Evolutionary conservation across 2,329 filamentous ascomycete species (phyloP).

Genomic region (Geosmithia putterillii): DNA sequence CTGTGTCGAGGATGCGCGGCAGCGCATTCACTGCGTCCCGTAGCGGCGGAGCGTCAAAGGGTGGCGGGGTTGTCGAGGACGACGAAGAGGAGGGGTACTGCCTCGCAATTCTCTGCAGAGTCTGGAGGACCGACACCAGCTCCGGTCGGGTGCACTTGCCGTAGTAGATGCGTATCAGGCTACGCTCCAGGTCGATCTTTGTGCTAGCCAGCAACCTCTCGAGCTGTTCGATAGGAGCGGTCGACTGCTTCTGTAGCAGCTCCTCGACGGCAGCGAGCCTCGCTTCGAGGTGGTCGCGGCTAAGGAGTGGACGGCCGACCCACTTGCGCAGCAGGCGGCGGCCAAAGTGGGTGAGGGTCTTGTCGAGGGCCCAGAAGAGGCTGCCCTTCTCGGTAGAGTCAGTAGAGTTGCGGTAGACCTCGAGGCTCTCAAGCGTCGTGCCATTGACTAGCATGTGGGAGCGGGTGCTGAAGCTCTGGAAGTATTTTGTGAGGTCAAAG

Average conservation of each 20-base stretch:
- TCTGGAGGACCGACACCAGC: slow-evolving; percentile 73
- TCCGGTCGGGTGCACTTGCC: slow-evolving; percentile 88
- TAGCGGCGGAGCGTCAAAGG: slow-evolving; percentile 58
- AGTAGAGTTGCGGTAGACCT: slow-evolving; percentile 92
- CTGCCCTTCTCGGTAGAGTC: slow-evolving; percentile 78
- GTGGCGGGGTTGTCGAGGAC: slow-evolving; percentile 39
- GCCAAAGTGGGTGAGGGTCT: slow-evolving; percentile 82
- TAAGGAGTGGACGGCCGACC: slow-evolving; percentile 82
- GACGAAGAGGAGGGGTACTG: slow-evolving; percentile 55
- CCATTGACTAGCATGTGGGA: slow-evolving; percentile 95
- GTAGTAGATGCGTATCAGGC: slow-evolving; percentile 91
- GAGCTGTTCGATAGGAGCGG: slow-evolving; percentile 58
- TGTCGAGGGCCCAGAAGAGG: slow-evolving; percentile 89
- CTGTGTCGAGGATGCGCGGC: slow-evolving; percentile 61
- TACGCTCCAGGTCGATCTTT: slow-evolving; percentile 79
- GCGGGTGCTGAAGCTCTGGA: slow-evolving; percentile 85
- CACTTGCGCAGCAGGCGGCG: slow-evolving; percentile 83
- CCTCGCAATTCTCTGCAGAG: slow-evolving; percentile 66
- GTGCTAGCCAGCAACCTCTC: slow-evolving; percentile 58
- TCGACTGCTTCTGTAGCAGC: slow-evolving; percentile 56
- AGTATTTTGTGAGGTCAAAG: slow-evolving; percentile 93
- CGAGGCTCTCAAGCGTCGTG: slow-evolving; percentile 84
- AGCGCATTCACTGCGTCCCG: slow-evolving; percentile 61
- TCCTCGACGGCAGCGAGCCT: slow-evolving; percentile 80
- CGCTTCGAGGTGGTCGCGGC: slow-evolving; percentile 61